These are phyloP conservation scores for Biscogniauxia marginata DNA, from an alignment of 2,329 filamentous ascomycete species.

Conservation along the genomic window DNA sequence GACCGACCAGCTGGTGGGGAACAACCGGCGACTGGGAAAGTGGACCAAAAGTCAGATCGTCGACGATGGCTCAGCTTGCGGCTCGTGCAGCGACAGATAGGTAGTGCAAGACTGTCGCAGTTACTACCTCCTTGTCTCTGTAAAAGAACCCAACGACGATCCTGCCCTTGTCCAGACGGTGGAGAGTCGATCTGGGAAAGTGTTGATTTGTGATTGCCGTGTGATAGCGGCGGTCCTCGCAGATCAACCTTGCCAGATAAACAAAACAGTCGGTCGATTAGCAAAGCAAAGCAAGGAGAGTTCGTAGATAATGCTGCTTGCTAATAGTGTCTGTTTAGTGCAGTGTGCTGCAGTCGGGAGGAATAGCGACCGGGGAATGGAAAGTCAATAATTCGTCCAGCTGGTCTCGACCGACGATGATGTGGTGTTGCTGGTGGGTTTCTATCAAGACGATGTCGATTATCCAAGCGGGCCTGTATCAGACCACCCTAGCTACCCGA, in stretches of 20 bases:
- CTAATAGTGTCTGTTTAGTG: too few relatives aligned
- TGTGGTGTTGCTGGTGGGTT: neutral
- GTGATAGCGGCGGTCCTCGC: neutral
- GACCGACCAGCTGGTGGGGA: constrained; percentile 25
- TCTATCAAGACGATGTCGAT: neutral
- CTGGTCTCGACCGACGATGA: too few relatives aligned
- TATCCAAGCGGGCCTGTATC: neutral
- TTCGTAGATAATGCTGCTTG: too few relatives aligned
- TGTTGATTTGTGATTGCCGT: neutral
- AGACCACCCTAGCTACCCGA: neutral
- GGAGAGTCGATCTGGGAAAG: neutral
- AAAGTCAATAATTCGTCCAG: too few relatives aligned
- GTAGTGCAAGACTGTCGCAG: neutral
- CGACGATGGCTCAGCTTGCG: neutral
- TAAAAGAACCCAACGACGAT: neutral
- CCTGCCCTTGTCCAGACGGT: neutral
- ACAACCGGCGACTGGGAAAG: constrained; percentile 7
- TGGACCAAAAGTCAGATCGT: neutral
- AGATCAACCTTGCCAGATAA: neutral
- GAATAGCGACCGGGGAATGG: too few relatives aligned
- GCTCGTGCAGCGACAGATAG: neutral
- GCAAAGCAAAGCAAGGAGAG: too few relatives aligned
- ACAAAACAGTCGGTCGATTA: neutral
- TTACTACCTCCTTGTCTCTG: neutral
- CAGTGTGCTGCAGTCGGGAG: too few relatives aligned